Evolutionary conservation across 2,329 filamentous ascomycete species (phyloP), one percentile per base, ranked within the genome.

Genomic region (Diaporthe citrichinensis): DNA sequence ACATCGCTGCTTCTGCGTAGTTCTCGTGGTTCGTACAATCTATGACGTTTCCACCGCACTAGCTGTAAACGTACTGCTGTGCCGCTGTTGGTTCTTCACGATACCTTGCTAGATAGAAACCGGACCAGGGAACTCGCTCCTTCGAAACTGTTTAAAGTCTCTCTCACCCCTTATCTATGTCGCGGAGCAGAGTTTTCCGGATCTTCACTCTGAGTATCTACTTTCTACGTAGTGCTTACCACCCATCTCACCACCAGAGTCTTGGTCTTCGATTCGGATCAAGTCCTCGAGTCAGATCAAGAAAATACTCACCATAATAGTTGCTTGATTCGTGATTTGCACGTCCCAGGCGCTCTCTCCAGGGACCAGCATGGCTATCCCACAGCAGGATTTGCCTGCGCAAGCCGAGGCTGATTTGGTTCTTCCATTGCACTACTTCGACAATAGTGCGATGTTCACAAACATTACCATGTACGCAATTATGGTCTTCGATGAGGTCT

Each of bases 341-440:
- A 31, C 5, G 3, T 31, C 17, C 15, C 61, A 34, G 17, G 28
- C 49, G 61, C 41, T n/a, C 62, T 67, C 28, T 49, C 34, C 12
- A 15, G 4, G 28, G 4, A 49, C 5, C 61, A 65, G 44, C 44
- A 67, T 67, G 62, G 23, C 44, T n/a, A 17, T 14, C 2, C 20
- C 44, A 17, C 28, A 9, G 44, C 10, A 67, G 28, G 46, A 34
- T 17, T 1, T 10, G 44, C 17, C 41, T 23, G 17, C 12, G 23
- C 44, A 34, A 9, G 44, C 44, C 12, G 23, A 10, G 6, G 5
- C 61, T 25, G 78, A 79, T 61, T 68, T 71, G 41, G 75, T 79
- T 20, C 61, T 78, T 41, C 78, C 78, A 25, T 71, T 80, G 31
- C 77, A 78, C 75, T 78, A 78, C 72, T 80, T 79, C 51, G 79